Evolutionary conservation across 176 grass and related monocot genomes (phyloP), one percentile per base, ranked within the genome.

Genomic region (Carex scoparia): DNA sequence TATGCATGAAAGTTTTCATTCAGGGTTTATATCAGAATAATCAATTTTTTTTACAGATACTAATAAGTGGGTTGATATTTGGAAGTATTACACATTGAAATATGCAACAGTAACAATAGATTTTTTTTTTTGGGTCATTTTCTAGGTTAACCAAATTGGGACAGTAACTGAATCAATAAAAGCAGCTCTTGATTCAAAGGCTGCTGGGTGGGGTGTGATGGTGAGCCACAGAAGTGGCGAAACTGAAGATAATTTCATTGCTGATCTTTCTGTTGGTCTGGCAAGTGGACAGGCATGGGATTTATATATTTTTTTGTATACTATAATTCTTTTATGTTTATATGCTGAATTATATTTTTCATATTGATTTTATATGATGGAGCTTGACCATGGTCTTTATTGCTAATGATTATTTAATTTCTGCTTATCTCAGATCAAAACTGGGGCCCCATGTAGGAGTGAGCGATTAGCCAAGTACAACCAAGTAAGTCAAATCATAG

Each of bases 211-310:
- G 96, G 96, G 96, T 5, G 88, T 99, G 77, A 95, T 99, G 96
- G 96, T 99, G 73, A 99, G 96, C 77, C 96, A 99, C 81, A 89
- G 96, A 61, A 99, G 96, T 69, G 96, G 93, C 67, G 96, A 99
- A 92, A 99, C 96, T 13, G 96, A 95, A 89, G 96, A 99, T 81
- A 99, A 95, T 75, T 99, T 95, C 62, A 95, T 99, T 4, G 90
- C 96, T 3, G 96, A 99, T 91, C 85, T 99, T 56, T 90, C 96
- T 79, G 93, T 95, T 79, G 96, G 96, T 31, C 87, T 95, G 84
- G 91, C 93, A 4, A 99, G 96, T 88, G 96, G 93, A 15, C 96
- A 99, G 96, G 96, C 84, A 92, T 79, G 83, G 10, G n/a, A 51
- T 57, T 15, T 56, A 78, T 57, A 56, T 57, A 33, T 78, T 32